Evolutionary conservation across 192 early-diverging fungal genomes (phyloP), one percentile per base, ranked within the genome.

Genomic region (Rhizoclosmatium globosum): DNA sequence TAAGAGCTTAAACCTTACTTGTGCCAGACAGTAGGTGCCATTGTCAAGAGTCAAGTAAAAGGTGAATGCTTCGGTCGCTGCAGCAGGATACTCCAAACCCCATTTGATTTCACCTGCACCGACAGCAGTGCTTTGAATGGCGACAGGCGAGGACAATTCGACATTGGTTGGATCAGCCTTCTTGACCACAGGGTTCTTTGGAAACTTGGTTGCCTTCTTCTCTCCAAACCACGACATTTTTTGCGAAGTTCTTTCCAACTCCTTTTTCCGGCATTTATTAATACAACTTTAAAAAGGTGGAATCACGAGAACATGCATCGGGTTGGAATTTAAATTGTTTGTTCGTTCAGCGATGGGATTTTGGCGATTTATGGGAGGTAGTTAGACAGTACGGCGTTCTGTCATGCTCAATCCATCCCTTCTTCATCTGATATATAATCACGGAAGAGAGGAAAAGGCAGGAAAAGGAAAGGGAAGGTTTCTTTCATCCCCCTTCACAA

Each of bases 21-120:
- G 96, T 17, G 96, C 88, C 85, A 96, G 92, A n/a, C 90, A 90
- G 81, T 93, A 90, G 68, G 87, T 86, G 3, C 96, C 96, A 23
- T 88, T 80, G 64, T 93, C 84, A 9, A 90, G 89, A 58, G 91
- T 88, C 46, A 95, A 78, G 82, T 98, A 97, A 79, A 95, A 92
- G 15, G 94, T 94, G 80, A 96, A 94, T 42, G 91, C 94, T 84
- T 98, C 96, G 3, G 96, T 96, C 4, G 94, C 92, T 45, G 50
- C 66, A 23, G 65, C 68, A 38, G 78, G 78, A 66, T 62, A 59
- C 17, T 83, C 78, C n/a, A 82, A 67, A 44, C 76, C 71, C 85
- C 85, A 86, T 58, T 84, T 78, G 38, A 86, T 42, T 42, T 81
- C 79, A 31, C 82, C 81, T 47, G 4, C 23, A 39, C 44, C 31